Percentiles rank a stretch among this genome's conserved stretches.
phyloP scores from a whole-genome alignment of 2,329 filamentous ascomycete species.

The Fusarium irregulare region DNA sequence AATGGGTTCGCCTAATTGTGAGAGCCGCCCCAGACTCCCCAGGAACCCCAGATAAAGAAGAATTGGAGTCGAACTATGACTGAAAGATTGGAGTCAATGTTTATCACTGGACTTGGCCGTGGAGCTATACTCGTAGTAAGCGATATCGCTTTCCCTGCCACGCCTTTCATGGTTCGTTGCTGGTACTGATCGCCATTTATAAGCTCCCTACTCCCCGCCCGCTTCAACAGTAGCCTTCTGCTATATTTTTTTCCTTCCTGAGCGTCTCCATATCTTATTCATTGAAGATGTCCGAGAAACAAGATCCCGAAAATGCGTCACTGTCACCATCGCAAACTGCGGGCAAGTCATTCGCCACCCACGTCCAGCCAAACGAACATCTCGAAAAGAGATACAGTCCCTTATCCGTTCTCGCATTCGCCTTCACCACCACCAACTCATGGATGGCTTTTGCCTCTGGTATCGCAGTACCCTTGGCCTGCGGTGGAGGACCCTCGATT shows the following conservation, averaged over 20 bases:
- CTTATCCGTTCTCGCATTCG: conserved; percentile 44
- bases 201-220: background rate
- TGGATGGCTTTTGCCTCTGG: conserved; percentile 46
- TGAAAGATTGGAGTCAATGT: background rate
- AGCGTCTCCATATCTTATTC: conserved; percentile 7
- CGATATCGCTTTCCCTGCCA: background rate
- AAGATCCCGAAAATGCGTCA: conserved; percentile 25
- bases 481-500: conserved; percentile 41
- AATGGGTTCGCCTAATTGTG: background rate
- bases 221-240: too few species aligned
- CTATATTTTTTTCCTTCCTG: background rate
- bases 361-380: conserved; percentile 10
- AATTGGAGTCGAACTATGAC: background rate
- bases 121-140: background rate
- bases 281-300: conserved; percentile 20
- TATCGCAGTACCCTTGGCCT: conserved; percentile 40
- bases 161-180: background rate
- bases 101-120: background rate
- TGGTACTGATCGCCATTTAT: background rate
- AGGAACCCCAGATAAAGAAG: background rate
- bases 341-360: conserved; percentile 26
- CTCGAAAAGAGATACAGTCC: conserved; percentile 43
- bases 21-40: background rate
- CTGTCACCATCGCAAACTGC: conserved; percentile 30
- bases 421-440: conserved; percentile 45